Percentiles rank a stretch among this genome's conserved stretches.
Evolutionary conservation across 148 eudicot genomes (phyloP).

Genomic region (Vaccinium myrtillus): DNA sequence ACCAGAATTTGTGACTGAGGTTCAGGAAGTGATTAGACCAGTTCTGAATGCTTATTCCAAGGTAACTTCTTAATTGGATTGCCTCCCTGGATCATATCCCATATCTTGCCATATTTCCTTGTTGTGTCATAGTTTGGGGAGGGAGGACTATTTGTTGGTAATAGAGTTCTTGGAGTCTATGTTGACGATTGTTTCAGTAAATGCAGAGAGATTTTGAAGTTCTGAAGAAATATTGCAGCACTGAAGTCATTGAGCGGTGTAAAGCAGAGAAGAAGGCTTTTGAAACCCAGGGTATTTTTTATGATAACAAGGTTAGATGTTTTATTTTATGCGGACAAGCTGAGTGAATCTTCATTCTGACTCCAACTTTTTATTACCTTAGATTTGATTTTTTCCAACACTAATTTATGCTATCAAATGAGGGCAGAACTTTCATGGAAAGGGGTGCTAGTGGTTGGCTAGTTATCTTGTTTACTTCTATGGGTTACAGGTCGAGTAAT

Average conservation of each 20-base stretch:
- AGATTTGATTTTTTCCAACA: not conserved
- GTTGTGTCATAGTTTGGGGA: not conserved
- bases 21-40: conserved; percentile 82
- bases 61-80: conserved; percentile 32
- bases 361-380: not conserved
- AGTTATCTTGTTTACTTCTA: not conserved
- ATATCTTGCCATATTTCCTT: not conserved
- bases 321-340: not conserved
- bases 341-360: conserved; percentile 14
- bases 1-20: conserved; percentile 86
- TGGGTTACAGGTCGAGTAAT: not conserved
- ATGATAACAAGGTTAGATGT: conserved; percentile 78
- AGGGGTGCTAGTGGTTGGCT: not conserved
- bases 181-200: conserved; percentile 4
- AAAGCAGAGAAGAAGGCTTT: conserved; percentile 73
- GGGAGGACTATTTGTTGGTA: not conserved
- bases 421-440: not conserved
- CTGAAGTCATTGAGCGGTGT: conserved; percentile 81
- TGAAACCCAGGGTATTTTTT: conserved; percentile 62
- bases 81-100: not conserved
- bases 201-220: conserved; percentile 65
- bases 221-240: conserved; percentile 69
- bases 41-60: conserved; percentile 72
- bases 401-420: not conserved
- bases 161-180: not conserved